Base-by-base conservation (phyloP, 73 alveolate genomes). In the Effrenium voratum region DNA sequence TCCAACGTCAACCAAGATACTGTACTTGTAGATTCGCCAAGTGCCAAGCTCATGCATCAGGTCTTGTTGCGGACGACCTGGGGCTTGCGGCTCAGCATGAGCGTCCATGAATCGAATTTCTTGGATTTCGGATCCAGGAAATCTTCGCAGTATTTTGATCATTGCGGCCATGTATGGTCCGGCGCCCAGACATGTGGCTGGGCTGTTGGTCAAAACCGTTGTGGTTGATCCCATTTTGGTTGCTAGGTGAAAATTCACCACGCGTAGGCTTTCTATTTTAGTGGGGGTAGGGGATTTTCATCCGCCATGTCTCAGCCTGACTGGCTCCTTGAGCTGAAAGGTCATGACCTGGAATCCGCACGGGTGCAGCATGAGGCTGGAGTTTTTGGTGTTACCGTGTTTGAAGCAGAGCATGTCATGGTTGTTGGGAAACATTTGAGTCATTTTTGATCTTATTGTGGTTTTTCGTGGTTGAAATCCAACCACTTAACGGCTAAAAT, bases 131-230 rank as follows among this genome's bases (percentile, higher is more conserved):
- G 34, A 16, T 32, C 80, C 36, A 87, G 95, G 98, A 88, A 91
- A 91, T n/a, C 98, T 91, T 46, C 98, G 98, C 76, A 91, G 98
- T 45, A 91, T 91, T 43, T 63, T 91, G 85, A 91, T 91, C 79
- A 76, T 91, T 13, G 98, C 98, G 3, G 98, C 98, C 30, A 72
- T 91, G 98, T 91, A 91, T 50, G 98, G 98, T 41, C 38, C 28
- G 55, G n/a, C 45, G 52, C 79, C n/a, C 28, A 46, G 63, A 47
- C 45, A 24, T 6, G 46, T 72, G 38, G 43, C 15, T 13, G 5
- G 16, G 5, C 5, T 0, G 3, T 73, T 73, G 34, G 16, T 73
- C 8, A n/a, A n/a, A n/a, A n/a, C n/a, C n/a, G n/a, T n/a, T n/a
- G n/a, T n/a, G n/a, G n/a, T n/a, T n/a, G n/a, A n/a, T n/a, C n/a